phyloP scores from a whole-genome alignment of 495 filamentous ascomycete species.

The Sordaria brevicollis region DNA sequence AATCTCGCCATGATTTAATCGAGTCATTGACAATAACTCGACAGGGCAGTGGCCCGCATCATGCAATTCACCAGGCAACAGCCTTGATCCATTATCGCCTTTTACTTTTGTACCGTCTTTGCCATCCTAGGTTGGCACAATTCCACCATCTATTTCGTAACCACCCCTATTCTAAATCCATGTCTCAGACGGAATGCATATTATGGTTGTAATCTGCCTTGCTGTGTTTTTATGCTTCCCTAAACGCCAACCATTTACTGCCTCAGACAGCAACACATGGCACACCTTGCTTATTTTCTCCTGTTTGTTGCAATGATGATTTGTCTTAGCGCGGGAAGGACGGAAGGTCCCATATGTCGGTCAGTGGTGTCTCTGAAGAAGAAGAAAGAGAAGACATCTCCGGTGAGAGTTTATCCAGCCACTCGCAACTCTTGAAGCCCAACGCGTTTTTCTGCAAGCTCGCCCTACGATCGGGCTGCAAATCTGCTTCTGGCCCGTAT shows the following conservation, averaged over 20 bases:
- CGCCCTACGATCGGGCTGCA: constrained; percentile 19
- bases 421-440: neutral
- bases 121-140: neutral
- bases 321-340: neutral
- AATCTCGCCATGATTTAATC: neutral
- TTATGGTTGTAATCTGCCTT: neutral
- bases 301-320: neutral
- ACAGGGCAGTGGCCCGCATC: neutral
- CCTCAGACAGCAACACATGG: neutral
- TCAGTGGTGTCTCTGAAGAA: neutral
- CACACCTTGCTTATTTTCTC: neutral
- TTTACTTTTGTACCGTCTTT: neutral
- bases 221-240: neutral
- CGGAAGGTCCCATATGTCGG: neutral
- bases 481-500: constrained; percentile 41
- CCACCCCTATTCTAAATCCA: neutral
- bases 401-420: neutral
- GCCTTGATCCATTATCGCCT: neutral
- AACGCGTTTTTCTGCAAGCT: neutral
- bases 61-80: neutral
- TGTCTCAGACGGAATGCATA: neutral
- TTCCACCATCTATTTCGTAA: neutral
- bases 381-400: neutral
- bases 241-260: neutral
- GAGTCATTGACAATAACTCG: neutral